These are phyloP conservation scores for Excoecaria cochinchinensis DNA, from an alignment of 345 rosid genomes.

Conservation along the genomic window DNA sequence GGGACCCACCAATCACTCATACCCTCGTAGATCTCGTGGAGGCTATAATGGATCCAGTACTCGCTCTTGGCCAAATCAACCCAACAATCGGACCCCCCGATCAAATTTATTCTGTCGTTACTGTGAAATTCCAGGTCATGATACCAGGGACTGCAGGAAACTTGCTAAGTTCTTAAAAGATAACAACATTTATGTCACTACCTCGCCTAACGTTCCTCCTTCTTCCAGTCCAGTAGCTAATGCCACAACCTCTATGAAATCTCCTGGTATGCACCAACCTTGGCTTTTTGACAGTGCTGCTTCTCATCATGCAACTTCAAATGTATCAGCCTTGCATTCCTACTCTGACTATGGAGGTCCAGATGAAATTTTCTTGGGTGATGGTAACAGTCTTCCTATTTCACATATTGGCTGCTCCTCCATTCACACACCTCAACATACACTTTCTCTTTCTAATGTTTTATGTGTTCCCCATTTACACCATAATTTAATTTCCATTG, in stretches of 20 bases:
- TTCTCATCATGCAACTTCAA: background rate
- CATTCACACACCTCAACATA: background rate
- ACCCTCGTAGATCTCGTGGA: background rate
- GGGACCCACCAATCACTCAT: background rate
- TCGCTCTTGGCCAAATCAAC: background rate
- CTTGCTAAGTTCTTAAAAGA: background rate
- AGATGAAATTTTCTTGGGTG: constrained; percentile 3
- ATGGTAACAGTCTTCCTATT: background rate
- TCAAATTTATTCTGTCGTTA: background rate
- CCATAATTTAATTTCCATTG: background rate
- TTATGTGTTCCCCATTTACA: background rate
- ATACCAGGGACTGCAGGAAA: background rate
- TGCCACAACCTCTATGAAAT: background rate
- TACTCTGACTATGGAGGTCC: background rate
- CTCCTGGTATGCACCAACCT: background rate
- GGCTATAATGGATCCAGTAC: background rate
- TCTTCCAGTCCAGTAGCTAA: background rate
- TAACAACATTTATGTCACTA: background rate
- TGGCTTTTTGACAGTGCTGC: background rate
- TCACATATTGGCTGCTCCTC: background rate
- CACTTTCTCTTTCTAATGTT: constrained; percentile 1
- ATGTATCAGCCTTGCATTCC: background rate
- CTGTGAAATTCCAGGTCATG: background rate
- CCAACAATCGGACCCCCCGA: background rate
- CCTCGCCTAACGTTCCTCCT: background rate